Base-by-base conservation (phyloP, 768 basidiomycete genomes). In the Tremella yokohamensis region DNA sequence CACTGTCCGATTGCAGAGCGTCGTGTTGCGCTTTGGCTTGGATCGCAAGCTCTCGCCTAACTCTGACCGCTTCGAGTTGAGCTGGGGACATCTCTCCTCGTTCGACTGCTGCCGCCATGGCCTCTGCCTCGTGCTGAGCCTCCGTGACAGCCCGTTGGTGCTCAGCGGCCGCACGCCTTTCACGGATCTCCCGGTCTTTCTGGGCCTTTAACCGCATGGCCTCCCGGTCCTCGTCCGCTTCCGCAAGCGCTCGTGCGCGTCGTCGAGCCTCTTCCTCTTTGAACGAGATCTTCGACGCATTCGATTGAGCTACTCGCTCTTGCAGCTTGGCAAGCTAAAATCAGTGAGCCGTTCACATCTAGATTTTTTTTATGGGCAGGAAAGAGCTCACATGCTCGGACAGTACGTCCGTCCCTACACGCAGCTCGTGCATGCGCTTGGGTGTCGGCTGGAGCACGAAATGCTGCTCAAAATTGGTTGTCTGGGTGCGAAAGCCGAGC, bases 401-500 rank as follows among this genome's bases (percentile, higher is more conserved):
- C 34, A 74, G 45, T 1, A 66, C 64, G 22, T 71, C 63, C 3
- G 39, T 40, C 3, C 69, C 72, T 11, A 68, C 42, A 19, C 61
- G 53, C 22, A 74, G 50, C 45, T 65, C 65, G 53, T 69, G 66
- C 58, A 66, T 62, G 39, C 56, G 58, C 56, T 64, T 66, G 13
- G 61, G 54, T 13, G 56, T 66, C 1, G 64, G 40, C 15, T 57
- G 38, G 48, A 68, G 52, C 18, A 65, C 57, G 53, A 61, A 69
- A 20, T 65, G 48, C 34, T 60, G 39, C 4, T 56, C 39, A 49
- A 71, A 71, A 20, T 74, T 63, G 50, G 64, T 49, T 1, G 65
- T 69, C 29, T 57, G 49, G 0, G 60, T 66, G 6, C 72, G 53
- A 54, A 74, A 74, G 1, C 72, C 72, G 38, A 74, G 65, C 72